Percentiles rank a stretch among this genome's conserved stretches.
Conservation (phyloP, 1,284 basidiomycete genomes). For the Boletus subluridellus region DNA sequence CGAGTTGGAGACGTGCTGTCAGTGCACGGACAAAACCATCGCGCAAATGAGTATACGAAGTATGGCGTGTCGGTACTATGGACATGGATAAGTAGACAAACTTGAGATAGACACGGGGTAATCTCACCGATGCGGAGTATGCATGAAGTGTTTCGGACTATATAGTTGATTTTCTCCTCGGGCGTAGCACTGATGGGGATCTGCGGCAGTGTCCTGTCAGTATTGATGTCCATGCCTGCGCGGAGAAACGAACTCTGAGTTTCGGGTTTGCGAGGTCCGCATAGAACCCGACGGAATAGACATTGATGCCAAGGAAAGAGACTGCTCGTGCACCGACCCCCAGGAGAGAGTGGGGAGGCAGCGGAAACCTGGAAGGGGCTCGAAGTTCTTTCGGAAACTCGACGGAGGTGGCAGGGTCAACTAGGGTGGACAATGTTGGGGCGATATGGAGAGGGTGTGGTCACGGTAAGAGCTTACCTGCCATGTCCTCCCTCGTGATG, state of each 20-base stretch:
- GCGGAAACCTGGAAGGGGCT: slow-evolving; percentile 57
- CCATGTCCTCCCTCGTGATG: slow-evolving; percentile 15
- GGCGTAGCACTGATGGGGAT: slow-evolving; percentile 48
- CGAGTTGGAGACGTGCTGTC: slow-evolving; percentile 58
- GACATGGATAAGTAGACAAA: not conserved
- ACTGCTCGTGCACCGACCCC: slow-evolving; percentile 84
- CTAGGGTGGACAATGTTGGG: slow-evolving; percentile 25
- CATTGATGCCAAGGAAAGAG: slow-evolving; percentile 76
- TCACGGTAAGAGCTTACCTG: slow-evolving; percentile 18
- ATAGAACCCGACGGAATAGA: slow-evolving; percentile 86
- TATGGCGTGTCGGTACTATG: slow-evolving; percentile 76
- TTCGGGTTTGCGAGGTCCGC: slow-evolving; percentile 66
- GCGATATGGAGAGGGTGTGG: not conserved
- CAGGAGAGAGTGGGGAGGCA: slow-evolving; percentile 64
- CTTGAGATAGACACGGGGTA: not conserved
- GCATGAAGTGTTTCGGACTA: slow-evolving; percentile 66
- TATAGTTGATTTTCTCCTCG: slow-evolving; percentile 67
- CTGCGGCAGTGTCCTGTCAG: slow-evolving; percentile 24
- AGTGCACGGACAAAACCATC: slow-evolving; percentile 83
- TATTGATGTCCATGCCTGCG: not conserved
- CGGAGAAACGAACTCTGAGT: slow-evolving; percentile 46
- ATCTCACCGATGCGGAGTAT: slow-evolving; percentile 68
- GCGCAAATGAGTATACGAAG: slow-evolving; percentile 77
- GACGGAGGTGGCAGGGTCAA: slow-evolving; percentile 69
- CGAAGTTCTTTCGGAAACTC: slow-evolving; percentile 63